Base-by-base conservation (phyloP, 176 grass and related monocot species). In the Eleusine indica region DNA sequence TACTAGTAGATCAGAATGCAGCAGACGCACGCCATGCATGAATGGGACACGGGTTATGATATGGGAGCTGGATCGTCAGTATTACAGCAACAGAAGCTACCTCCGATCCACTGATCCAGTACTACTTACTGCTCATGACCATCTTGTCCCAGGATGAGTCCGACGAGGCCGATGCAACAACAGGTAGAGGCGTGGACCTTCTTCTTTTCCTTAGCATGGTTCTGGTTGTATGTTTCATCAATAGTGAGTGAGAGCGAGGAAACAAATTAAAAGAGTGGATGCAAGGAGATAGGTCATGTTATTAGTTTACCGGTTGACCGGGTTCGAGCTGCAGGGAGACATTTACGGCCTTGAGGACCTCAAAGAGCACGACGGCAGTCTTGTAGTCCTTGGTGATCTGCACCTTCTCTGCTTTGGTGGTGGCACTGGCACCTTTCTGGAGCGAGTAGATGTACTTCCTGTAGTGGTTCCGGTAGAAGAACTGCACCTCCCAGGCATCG, bases 271-370 rank as follows among this genome's bases (percentile, higher is more conserved):
- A 3, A 52, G 49, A 49, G 49, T 13, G 3, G 19, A 19, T 6
- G 54, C 18, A 58, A 8, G 18, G 5, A 17, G 49, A 35, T 35
- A 17, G 49, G 49, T 48, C 46, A n/a, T 2, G 58, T 35, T 35
- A 35, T 35, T 35, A 35, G 32, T 35, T 22, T 21, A 29, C 96
- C 87, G 89, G 69, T 38, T 87, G 67, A 87, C 91, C 96, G 47
- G 95, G 80, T 91, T 94, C 93, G 64, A 95, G 79, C 51, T 90
- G 84, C 82, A 86, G 91, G 4, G 93, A 90, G 6, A 91, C 88
- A 78, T 93, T 92, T 71, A 98, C 96, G 10, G 93, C 93, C 90
- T 86, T 88, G 28, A 98, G 89, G 83, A 98, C 96, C 86, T 98
- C 96, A 80, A 93, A 98, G 74, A 98, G 77, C 18, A 98, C 93